These are phyloP conservation scores for Saussurea involucrata DNA, from an alignment of 129 eudicot species.

Conservation along the genomic window DNA sequence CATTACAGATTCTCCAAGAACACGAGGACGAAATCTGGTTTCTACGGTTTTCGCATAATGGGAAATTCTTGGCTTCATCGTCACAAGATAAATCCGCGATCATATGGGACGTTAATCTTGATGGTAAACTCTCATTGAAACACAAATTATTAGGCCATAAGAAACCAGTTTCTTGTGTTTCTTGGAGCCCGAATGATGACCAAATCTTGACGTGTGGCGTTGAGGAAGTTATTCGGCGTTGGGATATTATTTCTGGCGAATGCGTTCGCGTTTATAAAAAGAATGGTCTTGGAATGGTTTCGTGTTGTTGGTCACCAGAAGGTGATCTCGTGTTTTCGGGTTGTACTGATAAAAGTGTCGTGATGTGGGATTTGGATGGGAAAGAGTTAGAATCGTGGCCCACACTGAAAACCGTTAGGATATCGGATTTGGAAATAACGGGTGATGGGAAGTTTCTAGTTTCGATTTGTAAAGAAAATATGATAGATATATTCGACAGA, in stretches of 20 bases:
- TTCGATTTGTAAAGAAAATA: slow-evolving; percentile 18
- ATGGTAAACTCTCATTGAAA: slow-evolving; percentile 18
- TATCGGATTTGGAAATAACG: slow-evolving; percentile 27
- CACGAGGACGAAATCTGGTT: slow-evolving; percentile 49
- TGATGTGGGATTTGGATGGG: slow-evolving; percentile 46
- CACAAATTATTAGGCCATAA: slow-evolving; percentile 33
- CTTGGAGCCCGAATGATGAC: slow-evolving; percentile 46
- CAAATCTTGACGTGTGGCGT: slow-evolving; percentile 40
- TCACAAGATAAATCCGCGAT: slow-evolving; percentile 37
- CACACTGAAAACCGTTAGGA: slow-evolving; percentile 6
- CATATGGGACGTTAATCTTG: slow-evolving; percentile 29
- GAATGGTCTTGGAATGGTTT: slow-evolving; percentile 15
- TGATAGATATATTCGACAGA: slow-evolving; percentile 24
- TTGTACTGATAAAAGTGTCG: slow-evolving; percentile 27
- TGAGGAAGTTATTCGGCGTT: slow-evolving; percentile 29
- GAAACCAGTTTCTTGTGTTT: slow-evolving; percentile 17
- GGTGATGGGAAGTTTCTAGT: slow-evolving; percentile 28
- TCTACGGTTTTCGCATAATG: slow-evolving; percentile 40
- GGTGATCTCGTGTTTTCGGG: slow-evolving; percentile 32
- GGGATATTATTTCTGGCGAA: slow-evolving; percentile 41
- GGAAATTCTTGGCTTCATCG: slow-evolving; percentile 41
- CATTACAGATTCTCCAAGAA: slow-evolving; percentile 23
- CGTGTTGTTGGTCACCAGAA: slow-evolving; percentile 43
- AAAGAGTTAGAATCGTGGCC: slow-evolving; percentile 26
- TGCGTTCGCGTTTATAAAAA: slow-evolving; percentile 23